Evolutionary conservation across 31 red algal genomes (phyloP).

Genomic region (Asparagopsis taxiformis): DNA sequence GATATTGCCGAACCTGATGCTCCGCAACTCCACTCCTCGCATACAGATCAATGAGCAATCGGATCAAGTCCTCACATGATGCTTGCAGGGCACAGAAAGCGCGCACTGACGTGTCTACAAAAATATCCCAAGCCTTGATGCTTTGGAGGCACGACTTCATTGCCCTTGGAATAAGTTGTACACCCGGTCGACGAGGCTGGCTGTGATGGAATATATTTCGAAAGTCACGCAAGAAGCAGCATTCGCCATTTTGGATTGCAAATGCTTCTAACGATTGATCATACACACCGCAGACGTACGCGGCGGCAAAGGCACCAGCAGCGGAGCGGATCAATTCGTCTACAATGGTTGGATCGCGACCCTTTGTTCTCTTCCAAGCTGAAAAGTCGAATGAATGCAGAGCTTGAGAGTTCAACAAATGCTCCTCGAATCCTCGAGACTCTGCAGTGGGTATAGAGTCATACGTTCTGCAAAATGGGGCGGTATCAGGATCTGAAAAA

Average conservation of each 20-base stretch:
- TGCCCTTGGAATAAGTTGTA: slow-evolving; percentile 14
- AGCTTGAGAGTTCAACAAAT: slow-evolving; percentile 1
- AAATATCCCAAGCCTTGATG: slow-evolving; percentile 23
- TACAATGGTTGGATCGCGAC: slow-evolving; percentile 11
- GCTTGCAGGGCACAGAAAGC: slow-evolving; percentile 13
- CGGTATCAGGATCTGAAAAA: slow-evolving; percentile 19
- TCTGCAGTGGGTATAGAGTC: slow-evolving; percentile 7
- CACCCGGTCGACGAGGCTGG: not conserved
- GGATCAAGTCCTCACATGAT: slow-evolving; percentile 10
- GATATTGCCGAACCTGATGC: not conserved
- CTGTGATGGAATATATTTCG: slow-evolving; percentile 11
- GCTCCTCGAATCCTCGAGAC: slow-evolving; percentile 1
- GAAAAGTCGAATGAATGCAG: slow-evolving; percentile 13
- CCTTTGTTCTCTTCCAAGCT: slow-evolving; percentile 17
- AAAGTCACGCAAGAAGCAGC: slow-evolving; percentile 14
- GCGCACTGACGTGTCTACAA: slow-evolving; percentile 9
- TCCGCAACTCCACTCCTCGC: not conserved
- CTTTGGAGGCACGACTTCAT: slow-evolving; percentile 10
- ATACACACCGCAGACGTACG: slow-evolving; percentile 26
- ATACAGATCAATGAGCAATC: not conserved
- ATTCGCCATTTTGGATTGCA: slow-evolving; percentile 17
- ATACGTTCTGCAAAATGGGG: slow-evolving; percentile 23
- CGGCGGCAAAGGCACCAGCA: slow-evolving; percentile 23
- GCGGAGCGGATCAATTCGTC: slow-evolving; percentile 27
- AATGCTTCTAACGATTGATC: slow-evolving; percentile 9